Percentiles rank a stretch among this genome's conserved stretches.
Evolutionary conservation across 2,329 filamentous ascomycete genomes (phyloP).

Genomic region (Colletotrichum chrysophilum): DNA sequence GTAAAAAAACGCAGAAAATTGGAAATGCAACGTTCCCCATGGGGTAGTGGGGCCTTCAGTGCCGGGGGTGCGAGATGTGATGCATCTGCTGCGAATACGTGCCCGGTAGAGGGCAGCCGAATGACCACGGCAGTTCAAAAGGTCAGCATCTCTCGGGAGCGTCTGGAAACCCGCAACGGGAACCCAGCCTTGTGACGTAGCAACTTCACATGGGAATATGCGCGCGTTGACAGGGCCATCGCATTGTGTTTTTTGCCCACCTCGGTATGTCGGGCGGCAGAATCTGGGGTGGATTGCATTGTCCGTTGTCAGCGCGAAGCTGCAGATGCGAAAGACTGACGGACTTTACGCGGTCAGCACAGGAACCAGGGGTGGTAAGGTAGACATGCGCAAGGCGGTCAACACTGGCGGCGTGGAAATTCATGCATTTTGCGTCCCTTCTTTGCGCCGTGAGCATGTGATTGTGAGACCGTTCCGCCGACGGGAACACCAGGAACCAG

Average conservation of each 20-base stretch:
- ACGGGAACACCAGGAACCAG: constrained; percentile 17
- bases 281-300: neutral
- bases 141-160: neutral
- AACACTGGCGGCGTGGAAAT: neutral
- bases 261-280: constrained; percentile 12
- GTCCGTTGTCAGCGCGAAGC: neutral
- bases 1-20: neutral
- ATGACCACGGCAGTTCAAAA: constrained; percentile 10
- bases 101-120: neutral
- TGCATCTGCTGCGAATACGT: neutral
- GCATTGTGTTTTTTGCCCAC: neutral
- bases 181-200: constrained; percentile 11
- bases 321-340: neutral
- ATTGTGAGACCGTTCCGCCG: neutral
- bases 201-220: constrained; percentile 17
- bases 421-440: neutral
- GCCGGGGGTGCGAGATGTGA: neutral
- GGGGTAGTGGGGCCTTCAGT: constrained; percentile 7
- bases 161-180: neutral
- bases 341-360: neutral
- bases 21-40: constrained; percentile 16
- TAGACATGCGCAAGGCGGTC: neutral
- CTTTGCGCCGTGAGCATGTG: neutral
- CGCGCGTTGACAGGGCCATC: neutral
- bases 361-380: neutral